Conservation (phyloP, 495 filamentous ascomycete genomes). For the Geoglossum glabrum region DNA sequence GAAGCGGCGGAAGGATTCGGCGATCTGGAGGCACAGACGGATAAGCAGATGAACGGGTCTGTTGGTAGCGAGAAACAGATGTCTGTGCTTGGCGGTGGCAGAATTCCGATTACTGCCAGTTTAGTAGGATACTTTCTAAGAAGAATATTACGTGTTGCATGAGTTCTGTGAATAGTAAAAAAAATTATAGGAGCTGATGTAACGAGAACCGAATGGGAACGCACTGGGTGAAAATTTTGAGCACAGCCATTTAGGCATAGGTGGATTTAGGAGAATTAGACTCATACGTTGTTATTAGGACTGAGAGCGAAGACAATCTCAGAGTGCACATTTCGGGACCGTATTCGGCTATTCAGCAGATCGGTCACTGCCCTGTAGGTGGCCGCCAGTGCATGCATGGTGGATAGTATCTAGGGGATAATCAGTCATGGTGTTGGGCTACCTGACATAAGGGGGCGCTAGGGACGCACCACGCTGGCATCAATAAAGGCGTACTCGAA, state of each 20-base stretch:
- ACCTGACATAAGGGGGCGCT: neutral
- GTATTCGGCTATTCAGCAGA: constrained; percentile 35
- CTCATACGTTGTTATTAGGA: constrained; percentile 61
- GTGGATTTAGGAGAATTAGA: neutral
- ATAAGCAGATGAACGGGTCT: neutral
- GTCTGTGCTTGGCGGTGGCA: neutral
- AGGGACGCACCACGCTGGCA: constrained; percentile 38
- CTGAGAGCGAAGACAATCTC: constrained; percentile 75
- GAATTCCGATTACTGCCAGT: neutral
- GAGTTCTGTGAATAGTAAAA: neutral
- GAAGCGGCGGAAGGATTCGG: constrained; percentile 74
- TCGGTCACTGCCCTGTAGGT: constrained; percentile 59
- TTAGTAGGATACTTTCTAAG: neutral
- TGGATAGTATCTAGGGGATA: constrained; percentile 36
- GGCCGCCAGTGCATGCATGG: constrained; percentile 53
- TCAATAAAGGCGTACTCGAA: constrained; percentile 93
- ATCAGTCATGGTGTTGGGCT: constrained; percentile 4
- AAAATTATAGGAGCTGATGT: neutral
- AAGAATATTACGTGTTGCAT: neutral
- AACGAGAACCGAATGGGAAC: neutral
- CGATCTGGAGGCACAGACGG: constrained; percentile 36
- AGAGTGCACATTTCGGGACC: constrained; percentile 76
- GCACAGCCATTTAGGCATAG: too few species aligned
- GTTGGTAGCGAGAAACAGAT: neutral
- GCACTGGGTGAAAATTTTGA: too few species aligned